phyloP scores from a whole-genome alignment of 148 eudicot species.

The Linanthus parryae region DNA sequence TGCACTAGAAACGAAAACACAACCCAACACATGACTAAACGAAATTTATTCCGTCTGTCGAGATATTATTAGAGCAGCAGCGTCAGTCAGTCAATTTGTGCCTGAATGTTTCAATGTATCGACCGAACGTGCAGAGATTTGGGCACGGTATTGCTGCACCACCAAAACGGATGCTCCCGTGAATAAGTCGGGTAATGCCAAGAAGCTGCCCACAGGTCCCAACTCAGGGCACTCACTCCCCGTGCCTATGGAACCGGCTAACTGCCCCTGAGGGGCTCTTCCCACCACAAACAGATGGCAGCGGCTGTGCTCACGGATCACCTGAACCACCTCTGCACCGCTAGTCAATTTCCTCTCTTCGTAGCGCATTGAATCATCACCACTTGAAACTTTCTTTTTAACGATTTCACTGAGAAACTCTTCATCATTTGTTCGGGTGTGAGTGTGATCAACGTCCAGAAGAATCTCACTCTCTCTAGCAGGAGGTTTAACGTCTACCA shows the following conservation, averaged over 20 bases:
- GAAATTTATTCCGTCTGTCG: no score
- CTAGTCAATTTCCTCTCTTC: slow-evolving; percentile 40
- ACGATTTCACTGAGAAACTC: slow-evolving; percentile 23
- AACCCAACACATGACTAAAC: no score
- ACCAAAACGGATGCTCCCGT: slow-evolving; percentile 60
- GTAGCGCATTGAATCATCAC: slow-evolving; percentile 32
- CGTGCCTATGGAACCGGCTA: slow-evolving; percentile 20
- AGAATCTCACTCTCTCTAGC: slow-evolving; percentile 28
- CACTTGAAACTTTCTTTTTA: slow-evolving; percentile 15
- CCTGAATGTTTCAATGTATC: slow-evolving; percentile 13
- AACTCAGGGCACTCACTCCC: slow-evolving; percentile 59
- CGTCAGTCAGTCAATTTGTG: no score
- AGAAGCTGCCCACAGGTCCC: slow-evolving; percentile 21
- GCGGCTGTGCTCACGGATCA: slow-evolving; percentile 20
- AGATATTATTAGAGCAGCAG: no score
- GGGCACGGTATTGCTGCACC: slow-evolving; percentile 42
- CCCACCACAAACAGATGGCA: slow-evolving; percentile 65
- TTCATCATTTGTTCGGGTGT: slow-evolving; percentile 39
- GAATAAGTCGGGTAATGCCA: slow-evolving; percentile 34
- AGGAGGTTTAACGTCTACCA: slow-evolving; percentile 17
- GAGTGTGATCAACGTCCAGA: slow-evolving; percentile 27
- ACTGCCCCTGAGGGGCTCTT: slow-evolving; percentile 44
- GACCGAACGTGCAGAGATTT: slow-evolving; percentile 9
- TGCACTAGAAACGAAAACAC: no score
- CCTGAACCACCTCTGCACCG: slow-evolving; percentile 19